Evolutionary conservation across 768 basidiomycete species (phyloP), one percentile per base, ranked within the genome.

Genomic region (Chalciporus piperatus): DNA sequence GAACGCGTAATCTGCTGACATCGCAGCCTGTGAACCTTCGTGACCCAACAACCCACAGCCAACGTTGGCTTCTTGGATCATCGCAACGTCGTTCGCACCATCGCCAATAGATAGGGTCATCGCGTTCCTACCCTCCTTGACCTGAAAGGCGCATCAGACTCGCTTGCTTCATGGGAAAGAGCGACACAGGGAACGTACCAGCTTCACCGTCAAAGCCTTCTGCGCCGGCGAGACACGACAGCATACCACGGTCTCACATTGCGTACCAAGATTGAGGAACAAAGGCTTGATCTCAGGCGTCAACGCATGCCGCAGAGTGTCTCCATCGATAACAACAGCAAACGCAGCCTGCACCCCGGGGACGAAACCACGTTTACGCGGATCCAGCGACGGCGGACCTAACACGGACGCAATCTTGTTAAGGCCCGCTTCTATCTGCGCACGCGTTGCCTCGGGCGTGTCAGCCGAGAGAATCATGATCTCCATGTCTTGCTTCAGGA

Each of bases 21-120:
- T 98, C 43, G 96, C 95, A 27, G 96, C 96, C 69, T 98, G 96
- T 19, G 93, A 95, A 45, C 96, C 96, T 68, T 98, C 96, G 33
- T 95, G 80, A 41, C 96, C 96, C 59, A 92, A 82, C 23, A 98
- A 74, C 19, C 96, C 96, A 63, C 94, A 92, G 3, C 96, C 96
- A 58, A 98, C 87, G 67, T 98, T 94, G n/a, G 96, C 96, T 63
- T 96, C 96, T 66, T 98, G 96, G 52, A 98, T 98, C 96, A 98
- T 98, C 6, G 95, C 94, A 20, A 98, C 96, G 64, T 98, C 96
- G 64, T 98, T 98, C 14, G 96, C 96, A 48, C 92, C 93, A 61
- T 98, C 96, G 10, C 96, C 96, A 48, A 99, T 98, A 0, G 95
- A 90, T 25, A 98, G 70, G 2, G 95, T 96, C 96, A 98, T 97